Conservation (phyloP, 1,284 basidiomycete species). For the Mixia osmundae region DNA sequence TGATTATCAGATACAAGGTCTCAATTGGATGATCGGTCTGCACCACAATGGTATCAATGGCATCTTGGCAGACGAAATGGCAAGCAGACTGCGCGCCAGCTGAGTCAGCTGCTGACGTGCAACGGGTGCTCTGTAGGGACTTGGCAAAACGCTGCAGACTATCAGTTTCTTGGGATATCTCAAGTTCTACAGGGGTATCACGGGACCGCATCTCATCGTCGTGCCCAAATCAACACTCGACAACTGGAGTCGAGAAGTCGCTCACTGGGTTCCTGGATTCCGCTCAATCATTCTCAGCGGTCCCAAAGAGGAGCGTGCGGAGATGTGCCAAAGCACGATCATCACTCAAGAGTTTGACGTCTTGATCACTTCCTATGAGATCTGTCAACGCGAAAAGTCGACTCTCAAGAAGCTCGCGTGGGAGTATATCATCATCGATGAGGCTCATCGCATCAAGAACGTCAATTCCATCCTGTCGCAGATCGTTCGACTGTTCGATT, state of each 20-base stretch:
- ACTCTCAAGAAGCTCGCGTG: constrained; percentile 85
- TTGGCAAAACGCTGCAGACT: constrained; percentile 94
- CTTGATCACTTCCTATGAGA: constrained; percentile 91
- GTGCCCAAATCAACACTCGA: constrained; percentile 95
- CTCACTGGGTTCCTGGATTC: constrained; percentile 77
- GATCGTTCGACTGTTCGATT: constrained; percentile 78
- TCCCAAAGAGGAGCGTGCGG: constrained; percentile 54
- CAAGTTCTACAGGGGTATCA: constrained; percentile 50
- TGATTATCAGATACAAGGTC: constrained; percentile 79
- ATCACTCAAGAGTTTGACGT: constrained; percentile 81
- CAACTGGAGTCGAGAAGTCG: constrained; percentile 89
- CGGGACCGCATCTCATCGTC: constrained; percentile 76
- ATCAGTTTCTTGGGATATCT: constrained; percentile 94
- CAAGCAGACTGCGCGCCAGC: constrained; percentile 20
- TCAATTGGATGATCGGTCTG: constrained; percentile 90
- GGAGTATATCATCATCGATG: constrained; percentile 97
- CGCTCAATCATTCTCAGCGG: constrained; percentile 62
- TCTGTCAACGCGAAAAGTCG: constrained; percentile 83
- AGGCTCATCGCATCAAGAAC: constrained; percentile 98
- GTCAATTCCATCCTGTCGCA: constrained; percentile 89
- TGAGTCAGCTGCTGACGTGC: constrained; percentile 16
- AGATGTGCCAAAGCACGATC: constrained; percentile 23
- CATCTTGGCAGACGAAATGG: constrained; percentile 87
- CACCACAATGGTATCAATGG: constrained; percentile 85
- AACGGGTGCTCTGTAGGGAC: constrained; percentile 37